Conservation (phyloP, 129 eudicot species). For the Scalesia atractyloides region DNA sequence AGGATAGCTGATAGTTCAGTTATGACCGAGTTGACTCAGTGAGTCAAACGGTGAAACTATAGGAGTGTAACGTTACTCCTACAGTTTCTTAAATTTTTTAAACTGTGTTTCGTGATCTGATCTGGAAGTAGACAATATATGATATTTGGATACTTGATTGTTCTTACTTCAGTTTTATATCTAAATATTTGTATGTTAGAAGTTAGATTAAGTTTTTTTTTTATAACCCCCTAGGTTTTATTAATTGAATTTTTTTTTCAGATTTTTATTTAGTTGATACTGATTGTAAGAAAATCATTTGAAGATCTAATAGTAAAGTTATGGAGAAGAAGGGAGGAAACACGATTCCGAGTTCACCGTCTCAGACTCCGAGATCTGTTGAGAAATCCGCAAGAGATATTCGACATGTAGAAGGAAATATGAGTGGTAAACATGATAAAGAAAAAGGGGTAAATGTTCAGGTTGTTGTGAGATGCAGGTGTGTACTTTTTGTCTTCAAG, state of each 20-base stretch:
- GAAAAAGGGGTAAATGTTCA: constrained; percentile 13
- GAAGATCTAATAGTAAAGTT: constrained; percentile 6
- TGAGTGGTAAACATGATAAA: constrained; percentile 14
- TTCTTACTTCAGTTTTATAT: too few species aligned
- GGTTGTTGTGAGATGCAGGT: constrained; percentile 42
- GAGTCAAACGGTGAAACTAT: background rate
- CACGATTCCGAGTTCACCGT: constrained; percentile 54
- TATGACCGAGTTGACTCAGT: constrained; percentile 37
- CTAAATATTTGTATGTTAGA: background rate
- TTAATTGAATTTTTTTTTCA: background rate
- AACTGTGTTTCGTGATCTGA: too few species aligned
- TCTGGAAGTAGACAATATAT: too few species aligned
- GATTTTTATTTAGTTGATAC: constrained; percentile 5
- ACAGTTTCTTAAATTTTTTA: too few species aligned
- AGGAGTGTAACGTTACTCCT: background rate
- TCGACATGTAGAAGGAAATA: constrained; percentile 61
- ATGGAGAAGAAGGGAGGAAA: constrained; percentile 72
- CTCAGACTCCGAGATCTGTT: constrained; percentile 70
- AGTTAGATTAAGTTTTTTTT: background rate
- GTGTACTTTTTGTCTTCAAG: constrained; percentile 1
- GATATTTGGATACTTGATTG: too few species aligned
- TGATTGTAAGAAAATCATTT: constrained; percentile 22
- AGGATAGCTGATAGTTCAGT: constrained; percentile 6
- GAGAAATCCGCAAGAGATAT: constrained; percentile 76
- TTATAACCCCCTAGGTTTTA: background rate